Evolutionary conservation across 129 eudicot species (phyloP).

Genomic region (Flaveria ramosissima): DNA sequence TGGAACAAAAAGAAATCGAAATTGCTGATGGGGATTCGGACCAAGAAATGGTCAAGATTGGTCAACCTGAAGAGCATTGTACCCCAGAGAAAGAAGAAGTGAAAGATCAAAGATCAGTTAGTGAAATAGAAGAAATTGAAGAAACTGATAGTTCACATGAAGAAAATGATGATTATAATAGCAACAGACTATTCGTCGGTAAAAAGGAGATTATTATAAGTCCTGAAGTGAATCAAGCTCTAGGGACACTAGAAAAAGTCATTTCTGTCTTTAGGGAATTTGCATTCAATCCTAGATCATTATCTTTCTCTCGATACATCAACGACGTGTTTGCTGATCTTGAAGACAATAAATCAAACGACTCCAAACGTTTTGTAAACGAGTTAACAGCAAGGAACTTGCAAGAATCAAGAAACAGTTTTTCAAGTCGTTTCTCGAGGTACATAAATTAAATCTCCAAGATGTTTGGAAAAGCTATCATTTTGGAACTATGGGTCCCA

Average conservation of each 20-base stretch:
- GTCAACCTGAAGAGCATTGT: conserved; percentile 32
- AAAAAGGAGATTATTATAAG: conserved; percentile 47
- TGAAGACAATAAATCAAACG: conserved; percentile 34
- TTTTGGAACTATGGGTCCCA: neutral
- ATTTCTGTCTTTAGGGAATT: conserved; percentile 58
- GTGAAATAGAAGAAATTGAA: conserved; percentile 62
- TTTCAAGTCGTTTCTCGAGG: conserved; percentile 51
- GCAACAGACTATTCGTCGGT: neutral
- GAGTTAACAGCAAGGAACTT: conserved; percentile 27
- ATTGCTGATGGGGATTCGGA: conserved; percentile 21
- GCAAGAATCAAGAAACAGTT: conserved; percentile 50
- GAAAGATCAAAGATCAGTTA: conserved; percentile 25
- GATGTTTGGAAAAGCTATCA: neutral
- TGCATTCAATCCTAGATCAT: conserved; percentile 36
- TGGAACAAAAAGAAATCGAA: conserved; percentile 29
- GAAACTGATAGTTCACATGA: conserved; percentile 20
- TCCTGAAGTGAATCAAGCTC: conserved; percentile 70
- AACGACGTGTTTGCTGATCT: conserved; percentile 24
- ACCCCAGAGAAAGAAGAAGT: conserved; percentile 2
- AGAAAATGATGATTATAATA: conserved; percentile 9
- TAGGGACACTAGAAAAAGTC: conserved; percentile 71
- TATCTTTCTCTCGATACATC: conserved; percentile 22
- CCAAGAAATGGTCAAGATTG: conserved; percentile 23
- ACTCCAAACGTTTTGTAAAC: conserved; percentile 34
- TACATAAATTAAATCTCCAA: conserved; percentile 12